Percentiles rank a stretch among this genome's conserved stretches.
These are phyloP conservation scores for Craspedostauros australis DNA, from an alignment of 108 stramenopile species.

Conservation along the genomic window DNA sequence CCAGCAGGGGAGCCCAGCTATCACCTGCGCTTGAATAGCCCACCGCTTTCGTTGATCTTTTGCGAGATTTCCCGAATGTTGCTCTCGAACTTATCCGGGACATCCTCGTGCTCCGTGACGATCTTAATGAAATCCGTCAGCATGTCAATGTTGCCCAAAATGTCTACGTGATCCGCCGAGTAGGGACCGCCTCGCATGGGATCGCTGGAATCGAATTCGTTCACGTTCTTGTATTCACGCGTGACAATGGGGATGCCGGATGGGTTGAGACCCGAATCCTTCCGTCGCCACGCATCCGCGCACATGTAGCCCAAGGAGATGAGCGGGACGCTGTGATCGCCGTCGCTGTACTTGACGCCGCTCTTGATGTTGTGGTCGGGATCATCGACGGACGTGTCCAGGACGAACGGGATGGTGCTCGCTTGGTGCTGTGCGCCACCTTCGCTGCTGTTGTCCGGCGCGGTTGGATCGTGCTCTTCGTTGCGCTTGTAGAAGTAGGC, in stretches of 20 bases:
- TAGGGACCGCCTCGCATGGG: slow-evolving; percentile 71
- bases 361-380: slow-evolving; percentile 30
- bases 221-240: slow-evolving; percentile 56
- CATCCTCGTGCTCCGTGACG: slow-evolving; percentile 46
- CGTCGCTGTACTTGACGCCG: slow-evolving; percentile 66
- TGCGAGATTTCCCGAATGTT: slow-evolving; percentile 22
- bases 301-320: slow-evolving; percentile 82
- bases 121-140: slow-evolving; percentile 69
- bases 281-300: slow-evolving; percentile 51
- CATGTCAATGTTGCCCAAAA: slow-evolving; percentile 78
- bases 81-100: slow-evolving; percentile 18
- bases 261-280: slow-evolving; percentile 64
- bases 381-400: slow-evolving; percentile 59
- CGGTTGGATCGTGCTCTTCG: slow-evolving; percentile 17
- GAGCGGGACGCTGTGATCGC: slow-evolving; percentile 84
- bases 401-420: slow-evolving; percentile 28
- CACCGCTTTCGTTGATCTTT: slow-evolving; percentile 7
- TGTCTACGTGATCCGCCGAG: slow-evolving; percentile 82
- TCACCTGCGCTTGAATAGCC: no score
- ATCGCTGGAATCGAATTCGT: slow-evolving; percentile 48
- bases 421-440: not conserved
- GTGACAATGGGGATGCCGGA: slow-evolving; percentile 49
- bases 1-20: no score
- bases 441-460: slow-evolving; percentile 4
- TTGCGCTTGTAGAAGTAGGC: slow-evolving; percentile 76